phyloP scores from a whole-genome alignment of 1,284 basidiomycete genomes.

The Tilletia horrida region DNA sequence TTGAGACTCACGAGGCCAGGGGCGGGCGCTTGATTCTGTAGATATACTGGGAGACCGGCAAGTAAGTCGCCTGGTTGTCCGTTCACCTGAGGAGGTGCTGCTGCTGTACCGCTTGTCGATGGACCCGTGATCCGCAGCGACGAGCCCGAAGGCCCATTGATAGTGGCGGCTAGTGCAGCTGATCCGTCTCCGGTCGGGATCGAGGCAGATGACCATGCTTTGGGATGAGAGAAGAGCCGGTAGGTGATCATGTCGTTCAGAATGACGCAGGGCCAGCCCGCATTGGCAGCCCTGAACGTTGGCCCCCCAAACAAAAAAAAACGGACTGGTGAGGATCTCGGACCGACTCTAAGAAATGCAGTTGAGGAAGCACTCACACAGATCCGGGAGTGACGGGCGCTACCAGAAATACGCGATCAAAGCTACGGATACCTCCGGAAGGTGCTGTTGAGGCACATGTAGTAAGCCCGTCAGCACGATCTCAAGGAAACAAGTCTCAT shows the following conservation, averaged over 20 bases:
- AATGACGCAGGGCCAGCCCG: slow-evolving; percentile 85
- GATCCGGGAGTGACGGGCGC: slow-evolving; percentile 76
- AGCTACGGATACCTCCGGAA: slow-evolving; percentile 72
- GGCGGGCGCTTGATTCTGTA: slow-evolving; percentile 28
- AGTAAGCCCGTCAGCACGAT: slow-evolving; percentile 44
- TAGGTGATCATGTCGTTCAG: slow-evolving; percentile 83
- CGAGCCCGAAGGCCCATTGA: slow-evolving; percentile 62
- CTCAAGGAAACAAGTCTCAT: background rate
- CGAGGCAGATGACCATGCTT: slow-evolving; percentile 61
- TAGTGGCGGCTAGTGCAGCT: slow-evolving; percentile 2
- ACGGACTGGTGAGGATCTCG: no score
- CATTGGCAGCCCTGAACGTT: slow-evolving; percentile 66
- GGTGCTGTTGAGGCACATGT: slow-evolving; percentile 51
- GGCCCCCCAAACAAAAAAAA: no score
- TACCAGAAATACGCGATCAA: slow-evolving; percentile 86
- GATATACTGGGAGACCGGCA: slow-evolving; percentile 29
- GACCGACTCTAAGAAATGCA: no score
- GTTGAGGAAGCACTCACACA: no score
- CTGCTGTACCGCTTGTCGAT: background rate
- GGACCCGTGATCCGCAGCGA: slow-evolving; percentile 65
- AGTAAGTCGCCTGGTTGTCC: background rate
- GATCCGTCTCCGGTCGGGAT: slow-evolving; percentile 6
- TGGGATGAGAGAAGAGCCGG: slow-evolving; percentile 74
- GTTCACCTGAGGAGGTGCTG: no score
- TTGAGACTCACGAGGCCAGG: slow-evolving; percentile 19